phyloP scores from a whole-genome alignment of 768 basidiomycete species.

The Termitomyces sp. region DNA sequence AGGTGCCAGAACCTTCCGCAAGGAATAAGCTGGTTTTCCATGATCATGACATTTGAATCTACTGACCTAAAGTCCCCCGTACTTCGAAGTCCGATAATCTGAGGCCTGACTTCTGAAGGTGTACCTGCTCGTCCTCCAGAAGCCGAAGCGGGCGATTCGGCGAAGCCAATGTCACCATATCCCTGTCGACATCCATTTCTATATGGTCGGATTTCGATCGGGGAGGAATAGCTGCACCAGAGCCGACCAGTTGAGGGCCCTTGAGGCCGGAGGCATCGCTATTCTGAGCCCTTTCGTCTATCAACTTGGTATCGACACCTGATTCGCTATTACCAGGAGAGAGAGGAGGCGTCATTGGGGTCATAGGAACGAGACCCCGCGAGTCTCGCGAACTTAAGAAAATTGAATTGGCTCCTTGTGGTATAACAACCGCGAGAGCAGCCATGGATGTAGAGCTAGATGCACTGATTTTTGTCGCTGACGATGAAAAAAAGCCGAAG shows the following conservation, averaged over 20 bases:
- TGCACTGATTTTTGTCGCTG: background rate
- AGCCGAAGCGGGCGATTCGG: conserved; percentile 45
- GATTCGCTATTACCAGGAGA: conserved; percentile 51
- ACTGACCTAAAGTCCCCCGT: conserved; percentile 67
- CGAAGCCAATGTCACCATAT: conserved; percentile 8
- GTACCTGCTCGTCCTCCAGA: conserved; percentile 67
- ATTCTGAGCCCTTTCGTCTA: conserved; percentile 33
- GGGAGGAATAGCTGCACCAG: conserved; percentile 9
- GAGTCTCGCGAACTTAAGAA: conserved; percentile 24
- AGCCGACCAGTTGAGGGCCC: background rate
- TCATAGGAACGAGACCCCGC: conserved; percentile 40
- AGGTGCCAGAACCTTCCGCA: conserved; percentile 84
- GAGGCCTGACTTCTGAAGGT: conserved; percentile 53
- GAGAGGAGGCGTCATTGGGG: conserved; percentile 68
- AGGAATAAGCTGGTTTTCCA: conserved; percentile 2
- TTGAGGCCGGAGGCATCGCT: conserved; percentile 15
- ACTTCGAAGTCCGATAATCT: conserved; percentile 78
- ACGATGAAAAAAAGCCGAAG: background rate
- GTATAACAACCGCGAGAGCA: conserved; percentile 20
- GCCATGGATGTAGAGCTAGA: conserved; percentile 14
- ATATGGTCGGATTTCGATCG: conserved; percentile 12
- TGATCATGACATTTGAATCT: conserved; percentile 1
- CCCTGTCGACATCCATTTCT: conserved; percentile 22
- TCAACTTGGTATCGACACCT: conserved; percentile 28
- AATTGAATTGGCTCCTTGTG: conserved; percentile 22